A percentile compares a stretch with the other conserved stretches of the same genome.
These are phyloP conservation scores for Coffea canephora DNA, from an alignment of 257 asterid species.

Conservation along the genomic window DNA sequence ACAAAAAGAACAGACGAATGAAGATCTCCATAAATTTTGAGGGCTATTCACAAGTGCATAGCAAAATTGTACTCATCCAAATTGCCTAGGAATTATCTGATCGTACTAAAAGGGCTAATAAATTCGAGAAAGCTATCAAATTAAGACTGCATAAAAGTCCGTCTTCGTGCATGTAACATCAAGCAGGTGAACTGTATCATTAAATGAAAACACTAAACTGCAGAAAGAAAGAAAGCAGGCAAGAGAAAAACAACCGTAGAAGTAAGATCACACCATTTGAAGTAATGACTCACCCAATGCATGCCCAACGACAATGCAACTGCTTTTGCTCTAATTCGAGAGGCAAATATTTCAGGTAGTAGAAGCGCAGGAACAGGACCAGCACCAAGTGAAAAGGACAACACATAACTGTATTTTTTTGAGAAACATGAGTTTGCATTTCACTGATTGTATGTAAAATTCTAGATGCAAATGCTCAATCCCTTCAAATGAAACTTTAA, in stretches of 20 bases:
- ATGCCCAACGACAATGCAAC: constrained; percentile 81
- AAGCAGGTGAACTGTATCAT: background rate
- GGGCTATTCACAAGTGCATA: background rate
- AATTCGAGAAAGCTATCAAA: background rate
- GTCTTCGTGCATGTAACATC: background rate
- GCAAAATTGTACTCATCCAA: background rate
- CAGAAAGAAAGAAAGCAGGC: background rate
- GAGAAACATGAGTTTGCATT: background rate
- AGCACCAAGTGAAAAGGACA: constrained; percentile 95
- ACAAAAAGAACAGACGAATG: background rate
- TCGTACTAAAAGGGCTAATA: background rate
- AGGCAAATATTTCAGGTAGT: constrained; percentile 84
- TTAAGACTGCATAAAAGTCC: background rate
- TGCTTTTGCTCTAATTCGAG: constrained; percentile 94
- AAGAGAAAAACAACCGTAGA: constrained; percentile 5
- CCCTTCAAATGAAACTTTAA: background rate
- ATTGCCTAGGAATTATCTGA: background rate
- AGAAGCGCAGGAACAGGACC: constrained; percentile 99
- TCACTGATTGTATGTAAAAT: background rate
- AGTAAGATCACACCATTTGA: background rate
- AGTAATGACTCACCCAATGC: constrained; percentile 76
- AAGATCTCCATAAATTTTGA: background rate
- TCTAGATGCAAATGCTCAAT: background rate
- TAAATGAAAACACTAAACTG: background rate
- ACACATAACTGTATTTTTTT: constrained; percentile 54